These are phyloP conservation scores for Ustilaginoidea virens DNA, from an alignment of 2,329 filamentous ascomycete species.

Conservation along the genomic window DNA sequence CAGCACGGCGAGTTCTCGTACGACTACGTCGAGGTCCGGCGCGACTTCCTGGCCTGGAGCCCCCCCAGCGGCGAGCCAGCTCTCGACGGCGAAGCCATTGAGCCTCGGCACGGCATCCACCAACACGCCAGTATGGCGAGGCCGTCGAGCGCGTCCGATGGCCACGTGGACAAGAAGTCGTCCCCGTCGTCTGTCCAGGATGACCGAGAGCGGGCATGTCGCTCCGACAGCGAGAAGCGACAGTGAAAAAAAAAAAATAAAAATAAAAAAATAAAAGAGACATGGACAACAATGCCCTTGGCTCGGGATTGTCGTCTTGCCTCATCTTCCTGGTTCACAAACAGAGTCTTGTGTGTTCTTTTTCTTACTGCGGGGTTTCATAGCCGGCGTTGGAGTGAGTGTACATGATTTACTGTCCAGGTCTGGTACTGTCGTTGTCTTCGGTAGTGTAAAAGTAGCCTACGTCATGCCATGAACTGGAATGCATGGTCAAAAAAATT, in stretches of 20 bases:
- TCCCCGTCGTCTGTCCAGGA: conserved; percentile 6
- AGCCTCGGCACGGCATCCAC: conserved; percentile 56
- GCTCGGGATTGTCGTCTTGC: no score
- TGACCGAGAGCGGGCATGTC: conserved; percentile 1
- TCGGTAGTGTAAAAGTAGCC: conserved; percentile 2
- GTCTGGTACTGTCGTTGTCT: neutral
- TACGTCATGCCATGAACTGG: no score
- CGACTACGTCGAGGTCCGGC: conserved; percentile 78
- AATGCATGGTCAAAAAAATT: no score
- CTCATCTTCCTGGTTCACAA: neutral
- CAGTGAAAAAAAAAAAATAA: neutral
- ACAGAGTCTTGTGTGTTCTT: no score
- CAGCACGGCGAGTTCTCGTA: conserved; percentile 84
- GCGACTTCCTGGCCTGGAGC: conserved; percentile 80
- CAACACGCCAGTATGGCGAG: conserved; percentile 37
- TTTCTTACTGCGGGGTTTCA: conserved; percentile 1
- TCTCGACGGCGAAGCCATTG: conserved; percentile 37
- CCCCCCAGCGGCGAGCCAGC: conserved; percentile 54
- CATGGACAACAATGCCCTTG: no score
- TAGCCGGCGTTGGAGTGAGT: conserved; percentile 8
- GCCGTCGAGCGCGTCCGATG: conserved; percentile 9
- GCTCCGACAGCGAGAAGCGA: conserved; percentile 3
- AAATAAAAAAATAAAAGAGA: neutral
- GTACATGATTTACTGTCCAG: neutral
- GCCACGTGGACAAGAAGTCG: conserved; percentile 6